These are phyloP conservation scores for Neurospora tetrasperma DNA, from an alignment of 495 filamentous ascomycete genomes.

Conservation along the genomic window DNA sequence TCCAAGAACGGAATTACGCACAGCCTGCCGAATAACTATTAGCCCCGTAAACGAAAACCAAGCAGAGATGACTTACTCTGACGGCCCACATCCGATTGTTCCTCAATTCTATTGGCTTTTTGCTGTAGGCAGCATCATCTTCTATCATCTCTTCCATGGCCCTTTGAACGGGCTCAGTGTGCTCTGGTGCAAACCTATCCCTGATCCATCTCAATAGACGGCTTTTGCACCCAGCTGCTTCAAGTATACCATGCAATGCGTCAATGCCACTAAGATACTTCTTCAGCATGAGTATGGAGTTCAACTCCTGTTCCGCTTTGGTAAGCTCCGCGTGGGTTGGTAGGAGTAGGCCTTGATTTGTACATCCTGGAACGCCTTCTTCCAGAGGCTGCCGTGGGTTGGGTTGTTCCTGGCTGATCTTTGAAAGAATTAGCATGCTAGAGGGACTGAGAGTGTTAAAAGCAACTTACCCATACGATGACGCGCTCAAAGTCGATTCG, in stretches of 20 bases:
- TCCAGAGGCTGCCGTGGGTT: slow-evolving; percentile 5
- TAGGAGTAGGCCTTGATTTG: slow-evolving; percentile 27
- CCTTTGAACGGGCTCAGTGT: slow-evolving; percentile 46
- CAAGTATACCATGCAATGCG: slow-evolving; percentile 57
- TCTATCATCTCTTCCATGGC: slow-evolving; percentile 69
- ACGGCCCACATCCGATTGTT: slow-evolving; percentile 92
- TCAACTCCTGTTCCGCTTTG: slow-evolving; percentile 16
- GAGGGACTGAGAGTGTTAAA: neutral
- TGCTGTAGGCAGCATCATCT: slow-evolving; percentile 67
- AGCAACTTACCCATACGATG: slow-evolving; percentile 10
- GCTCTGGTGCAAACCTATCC: slow-evolving; percentile 54
- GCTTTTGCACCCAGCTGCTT: slow-evolving; percentile 47
- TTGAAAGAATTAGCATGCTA: neutral
- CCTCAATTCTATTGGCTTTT: slow-evolving; percentile 70
- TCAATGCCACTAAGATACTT: slow-evolving; percentile 61
- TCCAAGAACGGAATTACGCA: slow-evolving; percentile 77
- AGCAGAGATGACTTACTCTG: slow-evolving; percentile 42
- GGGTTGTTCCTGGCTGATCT: neutral
- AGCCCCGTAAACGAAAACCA: neutral
- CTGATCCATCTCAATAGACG: slow-evolving; percentile 52
- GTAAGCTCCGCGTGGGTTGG: slow-evolving; percentile 31
- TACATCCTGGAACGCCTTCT: slow-evolving; percentile 10
- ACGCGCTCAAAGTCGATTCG: slow-evolving; percentile 16
- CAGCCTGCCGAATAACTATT: slow-evolving; percentile 42
- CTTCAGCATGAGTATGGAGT: slow-evolving; percentile 26